Conservation (phyloP, 208 protist species). For the Trypanosoma cruzi region DNA sequence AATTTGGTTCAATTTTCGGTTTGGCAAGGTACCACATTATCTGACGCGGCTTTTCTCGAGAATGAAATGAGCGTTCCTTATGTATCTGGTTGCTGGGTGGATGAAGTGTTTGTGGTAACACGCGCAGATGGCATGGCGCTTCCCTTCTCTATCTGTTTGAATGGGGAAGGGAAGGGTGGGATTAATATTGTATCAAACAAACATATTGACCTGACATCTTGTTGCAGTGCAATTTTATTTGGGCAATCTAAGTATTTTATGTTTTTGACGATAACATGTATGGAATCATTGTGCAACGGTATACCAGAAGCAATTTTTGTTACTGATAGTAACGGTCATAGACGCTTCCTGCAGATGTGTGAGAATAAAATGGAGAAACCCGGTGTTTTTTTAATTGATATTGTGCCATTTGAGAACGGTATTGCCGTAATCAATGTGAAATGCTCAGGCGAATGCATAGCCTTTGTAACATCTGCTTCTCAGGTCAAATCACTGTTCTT, state of each 20-base stretch:
- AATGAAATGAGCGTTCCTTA: conserved; percentile 31
- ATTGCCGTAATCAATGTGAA: conserved; percentile 28
- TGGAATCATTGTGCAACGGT: conserved; percentile 23
- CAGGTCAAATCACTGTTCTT: conserved; percentile 14
- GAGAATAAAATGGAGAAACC: neutral
- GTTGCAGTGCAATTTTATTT: conserved; percentile 17
- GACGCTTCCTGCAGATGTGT: conserved; percentile 1
- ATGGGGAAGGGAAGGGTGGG: neutral
- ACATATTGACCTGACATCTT: conserved; percentile 18
- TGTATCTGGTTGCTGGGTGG: conserved; percentile 29
- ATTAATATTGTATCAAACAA: conserved; percentile 13
- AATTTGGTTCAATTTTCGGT: conserved; percentile 28
- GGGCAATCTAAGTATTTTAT: conserved; percentile 18
- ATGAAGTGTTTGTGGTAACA: conserved; percentile 22
- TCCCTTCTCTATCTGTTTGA: conserved; percentile 14
- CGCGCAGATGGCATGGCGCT: conserved; percentile 26
- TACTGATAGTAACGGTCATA: conserved; percentile 18
- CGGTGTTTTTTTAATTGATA: conserved; percentile 21
- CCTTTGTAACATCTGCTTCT: conserved; percentile 9
- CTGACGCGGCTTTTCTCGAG: conserved; percentile 3
- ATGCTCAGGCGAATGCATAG: conserved; percentile 26
- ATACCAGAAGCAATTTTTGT: conserved; percentile 17
- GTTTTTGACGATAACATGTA: conserved; percentile 14
- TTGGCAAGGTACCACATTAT: conserved; percentile 5
- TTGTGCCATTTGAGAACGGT: conserved; percentile 10